Conservation (phyloP, 2,329 filamentous ascomycete species). For the Nothomitra cinnamomea region DNA sequence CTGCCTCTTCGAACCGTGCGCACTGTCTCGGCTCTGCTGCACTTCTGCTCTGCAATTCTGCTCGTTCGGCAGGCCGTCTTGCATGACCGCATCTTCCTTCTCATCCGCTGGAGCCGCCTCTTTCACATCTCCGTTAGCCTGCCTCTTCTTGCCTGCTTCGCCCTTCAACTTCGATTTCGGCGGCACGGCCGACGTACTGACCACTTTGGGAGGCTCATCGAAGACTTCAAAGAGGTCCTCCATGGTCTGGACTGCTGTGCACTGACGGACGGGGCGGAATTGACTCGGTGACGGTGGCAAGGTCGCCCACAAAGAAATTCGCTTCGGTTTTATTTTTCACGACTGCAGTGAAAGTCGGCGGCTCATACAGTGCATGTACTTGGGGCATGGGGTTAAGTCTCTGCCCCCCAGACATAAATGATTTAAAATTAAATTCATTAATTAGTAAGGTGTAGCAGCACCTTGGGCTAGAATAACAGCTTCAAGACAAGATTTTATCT, state of each 20-base stretch:
- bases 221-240: conserved; percentile 75
- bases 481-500: no score
- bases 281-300: no score
- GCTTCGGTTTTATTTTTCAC: conserved; percentile 2
- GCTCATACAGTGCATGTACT: no score
- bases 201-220: conserved; percentile 40
- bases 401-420: no score
- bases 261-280: neutral
- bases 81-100: neutral
- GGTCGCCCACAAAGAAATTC: no score
- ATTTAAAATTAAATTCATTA: no score
- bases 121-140: conserved; percentile 66
- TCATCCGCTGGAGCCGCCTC: conserved; percentile 17
- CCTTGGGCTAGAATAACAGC: no score
- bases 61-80: conserved; percentile 3
- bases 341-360: neutral
- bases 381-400: no score
- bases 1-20: conserved; percentile 28
- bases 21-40: conserved; percentile 15
- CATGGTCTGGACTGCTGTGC: conserved; percentile 28
- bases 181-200: neutral
- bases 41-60: neutral
- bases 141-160: conserved; percentile 51
- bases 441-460: no score
- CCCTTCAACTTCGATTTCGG: conserved; percentile 16